Evolutionary conservation across 2,329 filamentous ascomycete species (phyloP), one percentile per base, ranked within the genome.

Genomic region (Tricladium varicosporioides): DNA sequence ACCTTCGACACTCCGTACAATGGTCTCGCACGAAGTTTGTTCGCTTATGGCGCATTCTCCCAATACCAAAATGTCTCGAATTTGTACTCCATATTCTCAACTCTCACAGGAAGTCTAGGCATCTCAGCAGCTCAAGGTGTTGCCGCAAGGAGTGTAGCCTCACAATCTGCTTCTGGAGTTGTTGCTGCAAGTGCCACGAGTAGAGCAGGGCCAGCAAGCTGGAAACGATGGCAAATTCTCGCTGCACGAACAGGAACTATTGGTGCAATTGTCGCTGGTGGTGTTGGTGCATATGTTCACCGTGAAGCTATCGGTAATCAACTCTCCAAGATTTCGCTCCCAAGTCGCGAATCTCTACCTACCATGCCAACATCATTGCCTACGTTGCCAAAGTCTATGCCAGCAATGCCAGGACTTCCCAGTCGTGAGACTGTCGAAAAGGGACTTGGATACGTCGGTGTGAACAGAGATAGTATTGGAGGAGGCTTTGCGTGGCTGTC

Each of bases 1-100:
- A 84, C 90, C 5, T 94, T 94, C 66, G 91, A 96, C 72, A 96
- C 92, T 0, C 92, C 92, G 0, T 95, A 87, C 72, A 85, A 91
- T 56, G 86, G 87, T 5, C 78, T 84, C 14, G 78, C 81, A 2
- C 73, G 81, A 11, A 80, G 78, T 49, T 82, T 84, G 80, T 83
- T 84, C 59, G 81, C 83, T 46, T 84, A 84, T 60, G 81, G 81
- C 46, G 81, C 80, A 32, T 83, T 84, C 54, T 81, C 79, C 51
- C 82, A 83, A 68, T 84, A 83, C 64, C 76, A 80, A 57, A 83
- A 82, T 56, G 78, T 84, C 60, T 80, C 74, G 67, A 75, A 72
- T 48, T 78, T 83, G 40, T 83, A 81, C 71, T 83, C 82, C 57
- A 76, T 81, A 64, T 80, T 83, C 77, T 80, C 80, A 0, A 79